These are phyloP conservation scores for Pythium graminicola DNA, from an alignment of 352 stramenopile genomes.

Conservation along the genomic window DNA sequence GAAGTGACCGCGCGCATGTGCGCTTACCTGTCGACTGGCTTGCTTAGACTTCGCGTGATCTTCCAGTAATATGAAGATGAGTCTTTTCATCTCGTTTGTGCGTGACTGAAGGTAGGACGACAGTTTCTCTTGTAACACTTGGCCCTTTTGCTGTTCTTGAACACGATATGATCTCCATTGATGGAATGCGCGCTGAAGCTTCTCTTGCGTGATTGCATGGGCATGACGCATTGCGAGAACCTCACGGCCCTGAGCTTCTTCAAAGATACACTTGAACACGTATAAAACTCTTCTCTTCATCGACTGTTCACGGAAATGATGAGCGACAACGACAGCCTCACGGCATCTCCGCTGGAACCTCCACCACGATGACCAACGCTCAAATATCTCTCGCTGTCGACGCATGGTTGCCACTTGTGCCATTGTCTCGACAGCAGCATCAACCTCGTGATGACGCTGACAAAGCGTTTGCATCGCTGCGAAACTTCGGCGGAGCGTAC, in stretches of 20 bases:
- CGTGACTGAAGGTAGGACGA: background rate
- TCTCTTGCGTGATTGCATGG: background rate
- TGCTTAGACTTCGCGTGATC: constrained; percentile 8
- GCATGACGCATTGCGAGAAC: background rate
- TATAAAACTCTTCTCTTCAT: background rate
- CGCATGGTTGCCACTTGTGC: background rate
- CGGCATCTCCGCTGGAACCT: background rate
- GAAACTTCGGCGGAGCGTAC: constrained; percentile 10
- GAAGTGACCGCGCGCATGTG: constrained; percentile 27
- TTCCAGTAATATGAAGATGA: constrained; percentile 5
- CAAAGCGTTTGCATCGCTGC: background rate
- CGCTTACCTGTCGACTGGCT: constrained; percentile 12
- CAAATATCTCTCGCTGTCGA: background rate
- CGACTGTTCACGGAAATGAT: background rate
- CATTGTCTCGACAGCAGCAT: background rate
- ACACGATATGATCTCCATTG: constrained; percentile 3
- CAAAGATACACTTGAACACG: background rate
- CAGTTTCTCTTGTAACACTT: background rate
- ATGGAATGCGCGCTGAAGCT: background rate
- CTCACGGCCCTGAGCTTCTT: background rate
- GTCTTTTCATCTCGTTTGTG: background rate
- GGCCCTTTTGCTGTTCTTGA: background rate
- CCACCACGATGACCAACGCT: background rate
- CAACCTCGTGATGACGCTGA: background rate
- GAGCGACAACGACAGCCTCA: background rate